Evolutionary conservation across 257 asterid species (phyloP).

Genomic region (Solanum rostratum): DNA sequence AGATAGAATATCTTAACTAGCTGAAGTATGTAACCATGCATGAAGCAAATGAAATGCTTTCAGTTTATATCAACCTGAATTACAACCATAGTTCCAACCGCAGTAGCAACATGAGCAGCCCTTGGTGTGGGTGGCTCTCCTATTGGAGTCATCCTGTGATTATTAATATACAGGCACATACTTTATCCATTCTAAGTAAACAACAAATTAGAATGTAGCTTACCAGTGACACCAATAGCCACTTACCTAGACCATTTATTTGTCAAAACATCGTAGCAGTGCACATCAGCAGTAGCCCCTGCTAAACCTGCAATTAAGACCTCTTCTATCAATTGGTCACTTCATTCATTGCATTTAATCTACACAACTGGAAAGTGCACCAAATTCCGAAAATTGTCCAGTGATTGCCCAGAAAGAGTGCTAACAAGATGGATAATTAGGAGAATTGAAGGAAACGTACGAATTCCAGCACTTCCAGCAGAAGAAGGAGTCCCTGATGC

Average conservation of each 20-base stretch:
- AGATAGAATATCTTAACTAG: not conserved
- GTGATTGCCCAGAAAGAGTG: not conserved
- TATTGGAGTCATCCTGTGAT: slow-evolving; percentile 75
- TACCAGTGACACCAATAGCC: not conserved
- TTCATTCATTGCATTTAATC: not conserved
- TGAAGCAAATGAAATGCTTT: not conserved
- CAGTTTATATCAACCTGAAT: slow-evolving; percentile 61
- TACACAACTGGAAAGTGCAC: not conserved
- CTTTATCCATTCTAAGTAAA: slow-evolving; percentile 3
- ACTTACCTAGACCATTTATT: slow-evolving; percentile 94
- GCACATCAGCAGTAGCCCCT: slow-evolving; percentile 98
- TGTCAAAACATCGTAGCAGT: slow-evolving; percentile 78
- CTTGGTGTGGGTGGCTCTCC: slow-evolving; percentile 99
- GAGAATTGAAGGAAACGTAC: slow-evolving; percentile 29
- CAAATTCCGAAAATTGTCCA: not conserved
- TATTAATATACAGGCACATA: slow-evolving; percentile 1
- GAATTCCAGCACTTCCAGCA: slow-evolving; percentile 97
- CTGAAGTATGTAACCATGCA: not conserved
- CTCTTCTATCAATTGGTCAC: not conserved
- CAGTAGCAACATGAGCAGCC: slow-evolving; percentile 99
- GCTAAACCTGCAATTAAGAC: slow-evolving; percentile 74
- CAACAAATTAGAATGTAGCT: not conserved
- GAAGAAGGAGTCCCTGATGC: slow-evolving; percentile 91
- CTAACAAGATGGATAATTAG: not conserved
- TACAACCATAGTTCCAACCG: slow-evolving; percentile 99